phyloP scores from a whole-genome alignment of 345 rosid species.

The Boechera retrofracta region DNA sequence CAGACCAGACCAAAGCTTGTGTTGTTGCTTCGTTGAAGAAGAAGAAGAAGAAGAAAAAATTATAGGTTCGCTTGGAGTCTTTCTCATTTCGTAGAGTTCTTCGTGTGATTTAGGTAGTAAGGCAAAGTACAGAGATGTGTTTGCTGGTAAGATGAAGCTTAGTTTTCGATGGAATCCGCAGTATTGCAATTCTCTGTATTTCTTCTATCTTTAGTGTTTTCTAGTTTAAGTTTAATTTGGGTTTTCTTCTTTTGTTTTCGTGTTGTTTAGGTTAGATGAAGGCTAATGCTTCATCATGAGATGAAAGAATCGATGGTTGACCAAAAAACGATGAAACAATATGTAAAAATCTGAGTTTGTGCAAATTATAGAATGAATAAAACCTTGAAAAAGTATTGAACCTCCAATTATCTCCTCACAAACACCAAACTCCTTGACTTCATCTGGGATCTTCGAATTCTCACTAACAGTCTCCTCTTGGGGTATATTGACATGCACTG shows the following conservation, averaged over 20 bases:
- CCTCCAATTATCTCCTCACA: conserved; percentile 53
- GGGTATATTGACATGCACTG: conserved; percentile 48
- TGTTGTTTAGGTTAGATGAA: conserved; percentile 1
- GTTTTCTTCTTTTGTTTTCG: neutral
- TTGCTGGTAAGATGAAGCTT: conserved; percentile 17
- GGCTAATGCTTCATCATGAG: conserved; percentile 6
- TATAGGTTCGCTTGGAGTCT: neutral
- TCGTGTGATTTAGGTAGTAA: neutral
- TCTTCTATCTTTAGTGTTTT: conserved; percentile 19
- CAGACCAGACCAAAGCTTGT: conserved; percentile 72
- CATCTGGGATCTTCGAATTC: conserved; percentile 48
- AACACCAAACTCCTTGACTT: conserved; percentile 56
- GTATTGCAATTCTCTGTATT: conserved; percentile 28
- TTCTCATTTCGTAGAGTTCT: neutral
- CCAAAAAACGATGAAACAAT: neutral
- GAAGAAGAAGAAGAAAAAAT: conserved; percentile 43
- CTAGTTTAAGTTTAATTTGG: neutral
- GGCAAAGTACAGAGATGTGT: conserved; percentile 3
- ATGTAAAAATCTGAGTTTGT: neutral
- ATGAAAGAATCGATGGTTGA: neutral
- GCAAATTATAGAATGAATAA: neutral
- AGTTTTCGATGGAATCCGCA: conserved; percentile 31
- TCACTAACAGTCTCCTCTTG: conserved; percentile 41
- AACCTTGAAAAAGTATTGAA: neutral
- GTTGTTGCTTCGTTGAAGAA: conserved; percentile 39